Conservation (phyloP, 2,329 filamentous ascomycete genomes). For the Apiospora aurea region DNA sequence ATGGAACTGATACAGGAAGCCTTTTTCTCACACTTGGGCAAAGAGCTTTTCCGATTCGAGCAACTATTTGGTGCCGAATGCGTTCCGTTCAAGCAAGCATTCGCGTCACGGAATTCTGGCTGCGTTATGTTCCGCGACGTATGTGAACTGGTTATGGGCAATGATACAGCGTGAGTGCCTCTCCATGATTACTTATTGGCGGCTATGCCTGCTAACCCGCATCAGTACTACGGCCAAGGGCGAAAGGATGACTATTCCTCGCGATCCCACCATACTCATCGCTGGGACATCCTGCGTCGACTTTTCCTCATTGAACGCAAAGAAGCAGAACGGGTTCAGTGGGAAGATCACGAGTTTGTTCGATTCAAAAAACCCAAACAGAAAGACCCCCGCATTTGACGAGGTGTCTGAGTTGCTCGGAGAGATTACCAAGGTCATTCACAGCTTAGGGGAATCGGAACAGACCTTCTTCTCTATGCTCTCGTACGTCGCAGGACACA, state of each 20-base stretch:
- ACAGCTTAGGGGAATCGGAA: slow-evolving; percentile 70
- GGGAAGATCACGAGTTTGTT: slow-evolving; percentile 55
- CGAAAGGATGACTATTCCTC: slow-evolving; percentile 61
- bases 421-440: slow-evolving; percentile 60
- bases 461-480: slow-evolving; percentile 70
- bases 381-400: background rate
- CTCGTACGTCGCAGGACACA: slow-evolving; percentile 59
- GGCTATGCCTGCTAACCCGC: background rate
- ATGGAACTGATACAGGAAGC: slow-evolving; percentile 62
- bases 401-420: slow-evolving; percentile 43
- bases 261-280: slow-evolving; percentile 68
- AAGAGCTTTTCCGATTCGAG: slow-evolving; percentile 49
- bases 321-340: slow-evolving; percentile 55
- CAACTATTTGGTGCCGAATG: slow-evolving; percentile 71
- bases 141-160: slow-evolving; percentile 46
- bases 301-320: slow-evolving; percentile 69
- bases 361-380: too few species aligned
- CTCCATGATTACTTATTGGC: slow-evolving; percentile 23
- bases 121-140: slow-evolving; percentile 66
- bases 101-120: slow-evolving; percentile 66
- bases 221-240: slow-evolving; percentile 72
- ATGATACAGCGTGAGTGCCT: slow-evolving; percentile 51
- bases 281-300: slow-evolving; percentile 81
- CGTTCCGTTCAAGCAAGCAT: slow-evolving; percentile 68
- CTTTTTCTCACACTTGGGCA: slow-evolving; percentile 24